Evolutionary conservation across 2,329 filamentous ascomycete species (phyloP).

Genomic region (Trichoderma koningii): DNA sequence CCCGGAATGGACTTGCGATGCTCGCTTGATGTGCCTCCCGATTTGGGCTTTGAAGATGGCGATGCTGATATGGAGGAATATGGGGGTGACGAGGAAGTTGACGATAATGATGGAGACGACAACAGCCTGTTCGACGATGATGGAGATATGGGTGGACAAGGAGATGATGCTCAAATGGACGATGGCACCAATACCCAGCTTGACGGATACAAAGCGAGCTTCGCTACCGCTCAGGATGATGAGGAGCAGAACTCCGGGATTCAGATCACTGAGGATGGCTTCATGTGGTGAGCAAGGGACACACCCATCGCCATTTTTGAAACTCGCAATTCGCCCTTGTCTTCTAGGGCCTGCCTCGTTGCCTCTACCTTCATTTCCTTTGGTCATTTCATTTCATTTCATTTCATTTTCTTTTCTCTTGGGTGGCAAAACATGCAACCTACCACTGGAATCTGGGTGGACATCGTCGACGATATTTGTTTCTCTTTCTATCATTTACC

Average conservation of each 20-base stretch:
- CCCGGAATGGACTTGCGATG: constrained; percentile 31
- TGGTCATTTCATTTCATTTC: not conserved
- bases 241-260: not conserved
- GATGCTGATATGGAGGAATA: not conserved
- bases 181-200: not conserved
- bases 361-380: not conserved
- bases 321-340: too few species aligned
- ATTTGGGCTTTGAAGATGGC: not conserved
- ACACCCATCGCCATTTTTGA: too few species aligned
- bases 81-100: not conserved
- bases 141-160: not conserved
- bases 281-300: not conserved
- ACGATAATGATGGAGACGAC: not conserved
- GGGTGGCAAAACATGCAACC: not conserved
- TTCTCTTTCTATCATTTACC: not conserved
- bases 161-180: not conserved
- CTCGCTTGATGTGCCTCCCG: constrained; percentile 27
- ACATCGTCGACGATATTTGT: not conserved
- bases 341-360: not conserved
- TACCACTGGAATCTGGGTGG: not conserved
- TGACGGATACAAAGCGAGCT: not conserved
- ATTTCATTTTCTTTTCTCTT: not conserved
- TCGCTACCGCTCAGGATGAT: not conserved
- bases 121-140: not conserved
- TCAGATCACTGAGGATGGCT: constrained; percentile 4